Evolutionary conservation across 176 grass and related monocot species (phyloP).

Genomic region (Saccharum officinarum): DNA sequence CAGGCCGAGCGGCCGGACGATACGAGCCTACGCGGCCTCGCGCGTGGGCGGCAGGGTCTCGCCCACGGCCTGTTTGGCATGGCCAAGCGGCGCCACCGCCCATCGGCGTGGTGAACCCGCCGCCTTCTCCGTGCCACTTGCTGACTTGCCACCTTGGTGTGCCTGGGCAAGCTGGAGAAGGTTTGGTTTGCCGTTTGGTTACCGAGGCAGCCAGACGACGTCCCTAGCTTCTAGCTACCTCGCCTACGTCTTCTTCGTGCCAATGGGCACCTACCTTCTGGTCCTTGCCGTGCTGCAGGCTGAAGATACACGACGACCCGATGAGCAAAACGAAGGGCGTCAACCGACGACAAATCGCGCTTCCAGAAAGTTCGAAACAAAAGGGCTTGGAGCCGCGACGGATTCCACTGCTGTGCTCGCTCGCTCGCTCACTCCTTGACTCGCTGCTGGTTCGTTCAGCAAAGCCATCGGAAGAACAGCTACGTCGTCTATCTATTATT

Average conservation of each 20-base stretch:
- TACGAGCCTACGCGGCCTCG: too few species aligned
- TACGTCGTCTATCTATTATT: background rate
- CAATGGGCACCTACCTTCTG: background rate
- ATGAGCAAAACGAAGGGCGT: background rate
- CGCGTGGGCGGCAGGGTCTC: background rate
- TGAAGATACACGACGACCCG: background rate
- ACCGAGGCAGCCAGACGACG: background rate
- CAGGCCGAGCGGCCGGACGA: background rate
- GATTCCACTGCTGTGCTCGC: background rate
- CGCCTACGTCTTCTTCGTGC: background rate
- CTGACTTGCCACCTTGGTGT: background rate
- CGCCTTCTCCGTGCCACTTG: background rate
- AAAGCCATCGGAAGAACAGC: background rate
- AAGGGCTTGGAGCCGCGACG: background rate
- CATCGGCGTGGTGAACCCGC: background rate
- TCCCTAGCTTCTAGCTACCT: too few species aligned
- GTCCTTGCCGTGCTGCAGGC: background rate
- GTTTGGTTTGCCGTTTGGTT: background rate
- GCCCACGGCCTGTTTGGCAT: background rate
- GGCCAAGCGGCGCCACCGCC: background rate
- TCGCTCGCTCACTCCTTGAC: background rate
- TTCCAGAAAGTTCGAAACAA: background rate
- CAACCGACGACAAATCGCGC: background rate
- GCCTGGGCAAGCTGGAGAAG: background rate
- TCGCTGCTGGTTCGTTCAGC: background rate